A percentile compares a stretch with the other conserved stretches of the same genome.
Conservation (phyloP, 805 yeast species). For the Teunomyces pallodes region DNA sequence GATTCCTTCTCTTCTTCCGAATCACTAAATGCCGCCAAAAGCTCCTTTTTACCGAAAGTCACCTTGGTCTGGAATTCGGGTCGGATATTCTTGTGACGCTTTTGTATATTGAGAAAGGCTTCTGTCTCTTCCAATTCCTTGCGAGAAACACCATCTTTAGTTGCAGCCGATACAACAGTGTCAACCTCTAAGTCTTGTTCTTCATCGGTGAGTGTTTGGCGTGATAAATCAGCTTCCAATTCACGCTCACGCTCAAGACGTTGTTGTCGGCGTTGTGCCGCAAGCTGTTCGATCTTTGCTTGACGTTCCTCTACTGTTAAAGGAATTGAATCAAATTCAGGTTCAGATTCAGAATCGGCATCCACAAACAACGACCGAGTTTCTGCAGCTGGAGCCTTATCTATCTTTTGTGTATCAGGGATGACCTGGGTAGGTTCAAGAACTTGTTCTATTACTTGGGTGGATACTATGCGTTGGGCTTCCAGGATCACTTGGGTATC, state of each 20-base stretch:
- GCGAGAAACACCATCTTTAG: slow-evolving; percentile 14
- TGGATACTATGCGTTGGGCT: slow-evolving; percentile 3
- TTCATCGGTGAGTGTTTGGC: slow-evolving; percentile 36
- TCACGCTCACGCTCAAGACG: slow-evolving; percentile 16
- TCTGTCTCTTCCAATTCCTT: slow-evolving; percentile 32
- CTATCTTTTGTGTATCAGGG: neutral
- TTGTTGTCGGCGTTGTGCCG: slow-evolving; percentile 16
- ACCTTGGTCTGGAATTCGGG: slow-evolving; percentile 28
- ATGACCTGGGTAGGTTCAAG: neutral
- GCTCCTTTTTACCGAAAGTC: slow-evolving; percentile 27
- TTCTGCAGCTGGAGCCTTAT: neutral
- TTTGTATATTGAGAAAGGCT: slow-evolving; percentile 32
- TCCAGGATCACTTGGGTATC: slow-evolving; percentile 3
- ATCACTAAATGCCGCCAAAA: slow-evolving; percentile 31
- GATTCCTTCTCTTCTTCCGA: slow-evolving; percentile 14
- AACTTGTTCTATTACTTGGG: slow-evolving; percentile 7
- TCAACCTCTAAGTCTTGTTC: slow-evolving; percentile 33
- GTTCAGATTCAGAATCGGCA: neutral
- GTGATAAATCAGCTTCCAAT: slow-evolving; percentile 32
- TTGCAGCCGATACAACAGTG: slow-evolving; percentile 17
- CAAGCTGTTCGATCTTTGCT: slow-evolving; percentile 16
- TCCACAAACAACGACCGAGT: neutral
- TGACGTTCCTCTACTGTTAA: slow-evolving; percentile 16
- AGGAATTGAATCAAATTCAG: neutral
- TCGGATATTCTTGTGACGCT: slow-evolving; percentile 27